Conservation (phyloP, 2,329 filamentous ascomycete genomes). For the Sodiomyces alkalinus region DNA sequence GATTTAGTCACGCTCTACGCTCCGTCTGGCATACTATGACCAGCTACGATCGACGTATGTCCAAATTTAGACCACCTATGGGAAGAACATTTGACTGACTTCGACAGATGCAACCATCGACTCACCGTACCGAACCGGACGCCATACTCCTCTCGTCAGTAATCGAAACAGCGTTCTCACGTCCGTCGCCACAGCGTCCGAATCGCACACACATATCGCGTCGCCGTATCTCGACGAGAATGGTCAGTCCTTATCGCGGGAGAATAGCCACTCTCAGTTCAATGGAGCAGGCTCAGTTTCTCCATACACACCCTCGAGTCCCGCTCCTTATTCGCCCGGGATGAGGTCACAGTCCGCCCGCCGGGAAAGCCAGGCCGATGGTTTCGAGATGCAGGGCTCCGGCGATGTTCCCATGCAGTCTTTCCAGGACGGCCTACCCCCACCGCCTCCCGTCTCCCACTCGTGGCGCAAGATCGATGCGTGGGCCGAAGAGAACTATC, state of each 20-base stretch:
- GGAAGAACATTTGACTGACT: conserved; percentile 11
- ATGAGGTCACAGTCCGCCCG: conserved; percentile 65
- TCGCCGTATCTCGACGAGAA: conserved; percentile 65
- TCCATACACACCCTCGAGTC: conserved; percentile 30
- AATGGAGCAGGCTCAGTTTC: conserved; percentile 41
- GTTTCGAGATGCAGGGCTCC: conserved; percentile 49
- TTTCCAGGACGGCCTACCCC: conserved; percentile 82
- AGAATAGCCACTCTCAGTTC: conserved; percentile 40
- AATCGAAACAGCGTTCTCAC: conserved; percentile 70
- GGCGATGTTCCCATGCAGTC: conserved; percentile 95
- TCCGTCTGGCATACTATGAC: conserved; percentile 92
- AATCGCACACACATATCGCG: conserved; percentile 74
- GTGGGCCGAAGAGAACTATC: conserved; percentile 91
- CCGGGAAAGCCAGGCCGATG: conserved; percentile 45
- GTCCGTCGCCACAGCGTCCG: conserved; percentile 64
- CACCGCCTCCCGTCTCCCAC: conserved; percentile 72
- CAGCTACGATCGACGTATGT: conserved; percentile 52
- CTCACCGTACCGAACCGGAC: conserved; percentile 80
- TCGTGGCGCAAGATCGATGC: conserved; percentile 90
- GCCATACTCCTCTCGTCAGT: conserved; percentile 77
- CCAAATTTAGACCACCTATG: too few relatives aligned
- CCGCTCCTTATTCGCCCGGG: conserved; percentile 77
- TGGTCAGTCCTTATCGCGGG: conserved; percentile 33
- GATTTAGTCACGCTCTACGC: conserved; percentile 59
- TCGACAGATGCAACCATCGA: conserved; percentile 75